These are phyloP conservation scores for Paraurostyla sp. DNA, from an alignment of 73 alveolate genomes.

Conservation along the genomic window DNA sequence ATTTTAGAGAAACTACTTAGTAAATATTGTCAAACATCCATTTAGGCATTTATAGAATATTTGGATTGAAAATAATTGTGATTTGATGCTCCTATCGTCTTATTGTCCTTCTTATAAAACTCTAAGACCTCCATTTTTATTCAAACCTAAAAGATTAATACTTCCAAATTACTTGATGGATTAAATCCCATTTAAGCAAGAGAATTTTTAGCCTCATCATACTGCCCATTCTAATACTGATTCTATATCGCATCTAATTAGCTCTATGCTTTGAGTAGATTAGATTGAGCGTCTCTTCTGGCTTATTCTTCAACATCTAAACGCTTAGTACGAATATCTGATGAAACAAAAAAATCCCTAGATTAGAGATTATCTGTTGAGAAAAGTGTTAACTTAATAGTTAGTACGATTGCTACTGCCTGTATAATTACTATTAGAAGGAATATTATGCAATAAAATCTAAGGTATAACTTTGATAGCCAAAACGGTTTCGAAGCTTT, in stretches of 20 bases:
- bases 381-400: neutral
- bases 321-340: neutral
- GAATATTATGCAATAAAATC: neutral
- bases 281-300: neutral
- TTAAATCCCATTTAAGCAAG: neutral
- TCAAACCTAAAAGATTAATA: neutral
- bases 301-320: neutral
- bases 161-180: neutral
- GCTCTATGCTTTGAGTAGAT: neutral
- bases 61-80: neutral
- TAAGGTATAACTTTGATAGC: neutral
- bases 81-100: neutral
- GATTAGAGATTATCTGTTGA: neutral
- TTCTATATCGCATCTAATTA: neutral
- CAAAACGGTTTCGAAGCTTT: neutral
- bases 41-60: neutral
- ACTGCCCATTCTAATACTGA: neutral
- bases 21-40: neutral
- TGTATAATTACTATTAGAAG: neutral
- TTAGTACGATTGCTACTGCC: neutral
- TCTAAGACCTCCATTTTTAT: too few relatives aligned
- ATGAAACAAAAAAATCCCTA: neutral
- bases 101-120: too few relatives aligned
- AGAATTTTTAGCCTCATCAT: neutral
- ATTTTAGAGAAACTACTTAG: neutral